Percentiles rank a stretch among this genome's conserved stretches.
Evolutionary conservation across 108 stramenopile genomes (phyloP).

Genomic region (Phaeodactylum tricornutum): DNA sequence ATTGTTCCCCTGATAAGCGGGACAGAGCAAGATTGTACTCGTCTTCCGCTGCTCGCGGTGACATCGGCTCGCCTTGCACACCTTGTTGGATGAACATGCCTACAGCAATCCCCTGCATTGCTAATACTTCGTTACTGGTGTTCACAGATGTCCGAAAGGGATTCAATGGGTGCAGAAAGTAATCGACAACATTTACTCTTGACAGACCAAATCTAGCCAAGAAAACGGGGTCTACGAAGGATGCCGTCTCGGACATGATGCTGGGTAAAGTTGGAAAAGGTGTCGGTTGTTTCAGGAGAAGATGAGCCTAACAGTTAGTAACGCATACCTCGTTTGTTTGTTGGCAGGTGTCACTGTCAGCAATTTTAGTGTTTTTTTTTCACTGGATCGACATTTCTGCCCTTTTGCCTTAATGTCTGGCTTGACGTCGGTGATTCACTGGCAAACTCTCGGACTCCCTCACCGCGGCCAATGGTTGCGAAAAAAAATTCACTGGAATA

Average conservation of each 20-base stretch:
- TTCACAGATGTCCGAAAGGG: conserved; percentile 73
- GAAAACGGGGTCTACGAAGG: conserved; percentile 84
- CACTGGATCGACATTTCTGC: no score
- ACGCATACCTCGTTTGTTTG: no score
- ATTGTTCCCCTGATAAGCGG: conserved; percentile 68
- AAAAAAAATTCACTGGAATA: no score
- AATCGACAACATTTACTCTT: conserved; percentile 61
- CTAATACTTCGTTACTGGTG: conserved; percentile 71
- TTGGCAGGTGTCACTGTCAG: no score
- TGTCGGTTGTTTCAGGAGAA: no score
- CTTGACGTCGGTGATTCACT: no score
- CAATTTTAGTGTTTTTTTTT: no score
- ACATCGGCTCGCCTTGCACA: conserved; percentile 33
- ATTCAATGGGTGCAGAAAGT: conserved; percentile 83
- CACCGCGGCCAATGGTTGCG: no score
- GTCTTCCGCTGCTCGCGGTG: conserved; percentile 66
- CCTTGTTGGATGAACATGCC: conserved; percentile 68
- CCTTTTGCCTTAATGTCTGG: no score
- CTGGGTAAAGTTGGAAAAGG: no score
- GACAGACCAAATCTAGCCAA: conserved; percentile 71
- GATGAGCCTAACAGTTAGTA: no score
- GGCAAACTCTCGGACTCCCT: no score
- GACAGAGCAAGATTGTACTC: conserved; percentile 48
- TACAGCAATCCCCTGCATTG: conserved; percentile 70
- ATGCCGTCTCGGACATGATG: conserved; percentile 77